These are phyloP conservation scores for Neonectria punicea DNA, from an alignment of 2,329 filamentous ascomycete genomes.

Conservation along the genomic window DNA sequence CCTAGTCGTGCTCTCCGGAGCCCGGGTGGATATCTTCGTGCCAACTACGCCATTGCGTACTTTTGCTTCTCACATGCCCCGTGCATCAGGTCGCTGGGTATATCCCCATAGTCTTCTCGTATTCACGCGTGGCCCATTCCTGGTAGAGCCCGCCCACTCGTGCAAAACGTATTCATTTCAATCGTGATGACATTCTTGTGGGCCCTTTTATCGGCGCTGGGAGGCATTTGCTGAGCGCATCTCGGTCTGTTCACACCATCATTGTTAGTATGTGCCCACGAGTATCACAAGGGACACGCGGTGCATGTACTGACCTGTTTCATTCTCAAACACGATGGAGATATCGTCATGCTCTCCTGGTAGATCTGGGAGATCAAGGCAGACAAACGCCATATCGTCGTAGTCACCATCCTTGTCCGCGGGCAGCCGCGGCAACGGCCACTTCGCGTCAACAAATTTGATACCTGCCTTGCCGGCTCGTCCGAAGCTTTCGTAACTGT, in stretches of 20 bases:
- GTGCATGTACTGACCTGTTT: constrained; percentile 69
- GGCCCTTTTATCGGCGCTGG: constrained; percentile 67
- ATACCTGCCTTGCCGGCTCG: constrained; percentile 75
- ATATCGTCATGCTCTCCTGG: constrained; percentile 95
- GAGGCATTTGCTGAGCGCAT: constrained; percentile 61
- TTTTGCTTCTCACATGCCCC: constrained; percentile 7
- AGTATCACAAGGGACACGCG: neutral
- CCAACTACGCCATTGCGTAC: neutral
- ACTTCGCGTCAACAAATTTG: constrained; percentile 89
- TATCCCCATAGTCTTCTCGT: constrained; percentile 27
- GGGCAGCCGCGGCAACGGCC: constrained; percentile 77
- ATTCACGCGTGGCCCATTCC: constrained; percentile 19
- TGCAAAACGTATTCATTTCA: constrained; percentile 39
- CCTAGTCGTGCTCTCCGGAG: constrained; percentile 8
- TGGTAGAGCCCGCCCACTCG: constrained; percentile 17
- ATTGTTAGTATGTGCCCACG: constrained; percentile 23
- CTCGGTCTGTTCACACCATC: constrained; percentile 57
- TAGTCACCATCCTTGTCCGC: constrained; percentile 61
- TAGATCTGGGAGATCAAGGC: constrained; percentile 87
- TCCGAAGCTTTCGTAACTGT: constrained; percentile 78
- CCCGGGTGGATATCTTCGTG: constrained; percentile 2
- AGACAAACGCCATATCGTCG: constrained; percentile 79
- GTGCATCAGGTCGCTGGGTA: constrained; percentile 24
- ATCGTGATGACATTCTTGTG: constrained; percentile 47
- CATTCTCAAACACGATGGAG: constrained; percentile 82